A percentile compares a stretch with the other conserved stretches of the same genome.
Conservation (phyloP, 495 filamentous ascomycete genomes). For the Cercophora sp. region DNA sequence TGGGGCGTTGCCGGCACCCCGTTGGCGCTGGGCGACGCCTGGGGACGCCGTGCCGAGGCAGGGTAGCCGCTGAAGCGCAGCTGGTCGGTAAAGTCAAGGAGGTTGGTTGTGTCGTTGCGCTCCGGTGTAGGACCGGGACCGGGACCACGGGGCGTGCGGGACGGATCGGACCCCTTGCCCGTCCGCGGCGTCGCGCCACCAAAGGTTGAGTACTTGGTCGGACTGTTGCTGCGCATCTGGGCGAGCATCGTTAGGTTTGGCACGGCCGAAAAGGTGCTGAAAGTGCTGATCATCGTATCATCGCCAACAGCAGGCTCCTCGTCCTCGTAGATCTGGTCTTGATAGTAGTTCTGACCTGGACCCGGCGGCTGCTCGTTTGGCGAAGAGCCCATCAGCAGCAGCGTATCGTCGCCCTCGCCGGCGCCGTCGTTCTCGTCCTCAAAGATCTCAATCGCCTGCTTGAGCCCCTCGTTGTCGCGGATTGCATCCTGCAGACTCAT, state of each 20-base stretch:
- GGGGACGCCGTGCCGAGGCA: constrained; percentile 24
- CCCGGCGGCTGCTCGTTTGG: constrained; percentile 4
- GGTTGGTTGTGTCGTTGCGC: constrained; percentile 60
- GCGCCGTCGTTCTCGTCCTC: constrained; percentile 38
- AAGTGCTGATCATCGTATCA: constrained; percentile 65
- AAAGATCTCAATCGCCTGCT: constrained; percentile 48
- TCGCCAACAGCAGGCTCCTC: constrained; percentile 49
- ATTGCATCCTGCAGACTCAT: constrained; percentile 42
- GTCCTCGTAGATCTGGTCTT: constrained; percentile 9
- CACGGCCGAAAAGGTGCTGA: constrained; percentile 82
- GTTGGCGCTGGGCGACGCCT: constrained; percentile 23
- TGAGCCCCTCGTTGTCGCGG: constrained; percentile 37
- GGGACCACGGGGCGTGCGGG: constrained; percentile 55
- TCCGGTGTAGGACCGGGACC: constrained; percentile 26
- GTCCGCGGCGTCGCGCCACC: constrained; percentile 25
- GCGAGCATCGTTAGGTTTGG: constrained; percentile 87
- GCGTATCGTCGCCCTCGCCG: constrained; percentile 23
- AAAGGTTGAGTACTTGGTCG: constrained; percentile 38
- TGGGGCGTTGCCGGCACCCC: constrained; percentile 34
- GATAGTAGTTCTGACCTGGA: background rate
- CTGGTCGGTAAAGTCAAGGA: constrained; percentile 87
- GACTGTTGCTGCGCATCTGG: constrained; percentile 54
- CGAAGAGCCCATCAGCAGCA: constrained; percentile 16
- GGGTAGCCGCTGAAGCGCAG: constrained; percentile 48
- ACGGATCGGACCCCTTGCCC: constrained; percentile 36